Evolutionary conservation across 495 filamentous ascomycete species (phyloP), one percentile per base, ranked within the genome.

Genomic region (Neurospora sp.): DNA sequence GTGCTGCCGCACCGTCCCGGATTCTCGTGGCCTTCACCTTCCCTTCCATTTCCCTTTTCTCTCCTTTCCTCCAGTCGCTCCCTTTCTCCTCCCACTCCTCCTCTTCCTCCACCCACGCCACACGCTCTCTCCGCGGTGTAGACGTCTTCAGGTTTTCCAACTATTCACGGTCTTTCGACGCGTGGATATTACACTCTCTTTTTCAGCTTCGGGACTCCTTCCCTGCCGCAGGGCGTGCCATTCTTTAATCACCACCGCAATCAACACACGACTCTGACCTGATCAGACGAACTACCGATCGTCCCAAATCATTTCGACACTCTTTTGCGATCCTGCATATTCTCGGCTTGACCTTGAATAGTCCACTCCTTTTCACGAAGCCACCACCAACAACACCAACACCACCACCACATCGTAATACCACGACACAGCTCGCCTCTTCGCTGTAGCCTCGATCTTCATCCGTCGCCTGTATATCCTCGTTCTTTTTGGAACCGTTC

Each of bases 181-280:
- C 79, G 79, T 80, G 78, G 80, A 80, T 73, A 76, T 77, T 73
- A 76, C 80, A 74, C 78, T 81, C 54, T 66, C 78, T 74, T 83
- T 82, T 79, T 76, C 69, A 71, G 75, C 75, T 73, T 78, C 75
- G 77, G 78, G 77, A 79, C 78, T 74, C 76, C 72, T 78, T 78
- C 81, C 83, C 82, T 84, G 83, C 82, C 81, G 83, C 82, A 82
- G 78, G 84, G 84, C 83, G 80, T 80, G 81, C 80, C 84, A 79
- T 82, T 86, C 85, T 72, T 86, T 87, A 77, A 71, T 20, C 37
- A 35, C 23, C 41, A 38, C 37, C 70, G 16, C 42, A 20, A 31
- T 70, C 31, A 54, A 12, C 20, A 49, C 31, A 69, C 37, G 40
- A 44, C 71, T 60, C 62, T 35, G 37, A 39, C 70, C 70, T 74